Conservation (phyloP, 768 basidiomycete species). For the Suillus cothurnatus region DNA sequence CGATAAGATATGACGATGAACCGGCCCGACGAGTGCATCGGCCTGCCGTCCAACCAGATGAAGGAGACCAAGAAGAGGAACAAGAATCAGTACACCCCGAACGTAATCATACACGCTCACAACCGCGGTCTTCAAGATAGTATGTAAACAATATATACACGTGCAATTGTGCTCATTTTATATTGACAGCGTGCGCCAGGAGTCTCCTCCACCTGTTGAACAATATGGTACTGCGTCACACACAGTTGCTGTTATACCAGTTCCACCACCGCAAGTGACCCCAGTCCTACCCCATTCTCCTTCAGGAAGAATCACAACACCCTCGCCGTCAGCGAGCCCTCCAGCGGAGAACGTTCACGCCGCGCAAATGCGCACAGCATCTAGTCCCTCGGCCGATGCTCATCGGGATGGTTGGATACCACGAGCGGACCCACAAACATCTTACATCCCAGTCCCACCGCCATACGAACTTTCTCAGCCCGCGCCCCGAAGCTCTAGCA, state of each 20-base stretch:
- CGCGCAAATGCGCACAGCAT: conserved; percentile 27
- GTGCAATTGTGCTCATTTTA: conserved; percentile 5
- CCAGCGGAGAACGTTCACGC: conserved; percentile 29
- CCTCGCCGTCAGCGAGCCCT: conserved; percentile 12
- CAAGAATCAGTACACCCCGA: conserved; percentile 19
- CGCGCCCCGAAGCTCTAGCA: conserved; percentile 17
- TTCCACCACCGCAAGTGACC: conserved; percentile 19
- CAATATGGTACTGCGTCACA: conserved; percentile 17
- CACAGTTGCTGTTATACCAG: conserved; percentile 21
- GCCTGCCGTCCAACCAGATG: conserved; percentile 16
- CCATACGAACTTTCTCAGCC: conserved; percentile 23
- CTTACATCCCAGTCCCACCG: conserved; percentile 23
- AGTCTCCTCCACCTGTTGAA: conserved; percentile 31
- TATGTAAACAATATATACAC: conserved; percentile 2
- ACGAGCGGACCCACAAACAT: conserved; percentile 27
- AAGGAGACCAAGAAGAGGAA: conserved; percentile 18
- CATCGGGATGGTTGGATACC: conserved; percentile 34
- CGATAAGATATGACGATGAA: conserved; percentile 11
- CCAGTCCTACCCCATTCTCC: conserved; percentile 20
- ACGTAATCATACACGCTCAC: conserved; percentile 20
- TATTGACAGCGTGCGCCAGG: conserved; percentile 25
- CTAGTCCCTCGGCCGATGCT: conserved; percentile 13
- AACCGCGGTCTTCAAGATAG: conserved; percentile 14
- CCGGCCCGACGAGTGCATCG: conserved; percentile 18
- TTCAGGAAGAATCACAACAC: conserved; percentile 8